phyloP scores from a whole-genome alignment of 2,329 filamentous ascomycete genomes.

The Gaeumannomyces tritici region DNA sequence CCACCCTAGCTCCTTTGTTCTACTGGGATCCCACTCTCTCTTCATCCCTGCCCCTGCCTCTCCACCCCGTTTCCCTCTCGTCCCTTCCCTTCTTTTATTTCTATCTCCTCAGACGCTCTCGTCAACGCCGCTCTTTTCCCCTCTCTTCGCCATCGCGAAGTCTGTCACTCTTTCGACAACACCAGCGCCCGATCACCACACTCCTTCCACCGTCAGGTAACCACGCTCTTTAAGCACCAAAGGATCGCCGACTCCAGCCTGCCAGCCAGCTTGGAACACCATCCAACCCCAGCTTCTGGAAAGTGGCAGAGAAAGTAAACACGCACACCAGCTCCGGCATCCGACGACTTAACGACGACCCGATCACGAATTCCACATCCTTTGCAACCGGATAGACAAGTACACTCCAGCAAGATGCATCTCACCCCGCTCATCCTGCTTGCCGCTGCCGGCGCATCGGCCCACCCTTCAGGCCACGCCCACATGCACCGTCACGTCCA shows the following conservation, averaged over 20 bases:
- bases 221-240: background rate
- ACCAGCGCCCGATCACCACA: background rate
- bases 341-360: conserved; percentile 1
- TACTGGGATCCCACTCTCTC: background rate
- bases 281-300: background rate
- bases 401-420: conserved; percentile 10
- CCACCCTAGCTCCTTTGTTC: background rate
- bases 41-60: background rate
- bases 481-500: conserved; percentile 21
- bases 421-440: conserved; percentile 18
- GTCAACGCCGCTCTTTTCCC: background rate
- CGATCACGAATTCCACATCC: background rate
- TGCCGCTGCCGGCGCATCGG: conserved; percentile 20
- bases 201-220: background rate
- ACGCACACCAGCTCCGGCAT: background rate
- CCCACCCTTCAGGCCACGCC: conserved; percentile 25
- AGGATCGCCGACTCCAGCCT: background rate
- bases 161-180: conserved; percentile 3
- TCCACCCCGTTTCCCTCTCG: background rate
- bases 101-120: background rate
- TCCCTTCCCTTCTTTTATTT: background rate
- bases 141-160: conserved; percentile 1
- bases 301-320: background rate
- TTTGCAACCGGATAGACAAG: background rate
- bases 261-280: background rate